phyloP scores from a whole-genome alignment of 176 grass and related monocot genomes.

The Triticum monococcum region DNA sequence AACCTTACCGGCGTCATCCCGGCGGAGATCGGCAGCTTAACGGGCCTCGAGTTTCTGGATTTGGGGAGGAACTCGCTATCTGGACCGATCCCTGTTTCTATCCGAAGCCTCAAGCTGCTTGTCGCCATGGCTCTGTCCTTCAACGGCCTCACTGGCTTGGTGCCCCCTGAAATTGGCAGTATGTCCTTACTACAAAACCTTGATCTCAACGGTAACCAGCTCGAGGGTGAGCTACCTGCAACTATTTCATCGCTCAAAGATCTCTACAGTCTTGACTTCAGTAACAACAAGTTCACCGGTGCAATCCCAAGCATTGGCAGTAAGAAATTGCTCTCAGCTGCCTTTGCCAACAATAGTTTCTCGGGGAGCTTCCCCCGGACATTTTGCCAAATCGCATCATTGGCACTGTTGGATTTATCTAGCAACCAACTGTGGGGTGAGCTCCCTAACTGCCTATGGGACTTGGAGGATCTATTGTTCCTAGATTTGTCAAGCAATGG shows the following conservation, averaged over 20 bases:
- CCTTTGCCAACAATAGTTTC: neutral
- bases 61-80: slow-evolving; percentile 29
- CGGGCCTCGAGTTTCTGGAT: slow-evolving; percentile 24
- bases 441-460: slow-evolving; percentile 38
- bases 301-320: slow-evolving; percentile 15
- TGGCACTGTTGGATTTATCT: slow-evolving; percentile 33
- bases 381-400: neutral
- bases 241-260: slow-evolving; percentile 28
- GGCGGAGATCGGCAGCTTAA: slow-evolving; percentile 4
- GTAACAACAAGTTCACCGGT: slow-evolving; percentile 27
- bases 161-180: slow-evolving; percentile 42
- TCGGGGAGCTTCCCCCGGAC: neutral
- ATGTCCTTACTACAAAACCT: slow-evolving; percentile 25
- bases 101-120: neutral
- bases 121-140: neutral
- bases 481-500: slow-evolving; percentile 34
- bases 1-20: slow-evolving; percentile 35
- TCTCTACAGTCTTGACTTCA: neutral
- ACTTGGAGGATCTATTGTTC: neutral
- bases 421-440: slow-evolving; percentile 36
- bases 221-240: slow-evolving; percentile 45
- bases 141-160: slow-evolving; percentile 45
- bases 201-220: slow-evolving; percentile 41
- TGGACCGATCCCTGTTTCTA: neutral
- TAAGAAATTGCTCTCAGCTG: slow-evolving; percentile 2